Evolutionary conservation across 2,329 filamentous ascomycete species (phyloP), one percentile per base, ranked within the genome.

Genomic region (Cladobotryum protrusum): DNA sequence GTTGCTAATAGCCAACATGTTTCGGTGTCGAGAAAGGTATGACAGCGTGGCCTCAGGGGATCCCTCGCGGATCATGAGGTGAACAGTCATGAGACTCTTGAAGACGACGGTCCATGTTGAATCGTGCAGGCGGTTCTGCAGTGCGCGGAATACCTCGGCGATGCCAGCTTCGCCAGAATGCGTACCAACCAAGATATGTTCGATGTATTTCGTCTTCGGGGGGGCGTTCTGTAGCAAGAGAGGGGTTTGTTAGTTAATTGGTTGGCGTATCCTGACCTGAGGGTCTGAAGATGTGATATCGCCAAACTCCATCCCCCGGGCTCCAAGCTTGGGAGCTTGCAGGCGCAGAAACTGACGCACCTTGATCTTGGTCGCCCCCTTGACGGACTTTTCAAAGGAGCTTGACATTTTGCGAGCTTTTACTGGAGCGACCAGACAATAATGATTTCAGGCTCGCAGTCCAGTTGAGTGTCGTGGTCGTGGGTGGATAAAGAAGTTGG

Each of bases 61-160:
- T 48, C 93, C 93, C 72, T 99, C 93, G 59, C 93, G 83, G 65
- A 99, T 93, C 93, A 99, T 97, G 54, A 97, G 75, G 68, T 99
- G 93, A 43, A 95, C 83, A 44, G 95, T 93, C 61, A 97, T 96
- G 58, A 99, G 76, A 61, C 89, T 86, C 75, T 99, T 99, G 83
- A 96, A 96, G 57, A 96, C 92, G 51, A 97, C 90, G n/a, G 93
- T 99, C 93, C 93, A 99, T 76, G 93, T 96, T 59, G 92, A 92
- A 68, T 99, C 93, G 66, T 90, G 86, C 58, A 99, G 72, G 47
- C 93, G 83, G 66, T 89, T 83, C 65, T 95, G 90, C 48, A 99
- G 76, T 39, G 90, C 89, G 54, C 93, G 85, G 68, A 99, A 97
- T 63, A 99, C 88, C 72, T 99, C 93, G 53, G 86, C 92, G 53